These are phyloP conservation scores for Rhynchospora pubera DNA, from an alignment of 176 grass and related monocot species.

Conservation along the genomic window DNA sequence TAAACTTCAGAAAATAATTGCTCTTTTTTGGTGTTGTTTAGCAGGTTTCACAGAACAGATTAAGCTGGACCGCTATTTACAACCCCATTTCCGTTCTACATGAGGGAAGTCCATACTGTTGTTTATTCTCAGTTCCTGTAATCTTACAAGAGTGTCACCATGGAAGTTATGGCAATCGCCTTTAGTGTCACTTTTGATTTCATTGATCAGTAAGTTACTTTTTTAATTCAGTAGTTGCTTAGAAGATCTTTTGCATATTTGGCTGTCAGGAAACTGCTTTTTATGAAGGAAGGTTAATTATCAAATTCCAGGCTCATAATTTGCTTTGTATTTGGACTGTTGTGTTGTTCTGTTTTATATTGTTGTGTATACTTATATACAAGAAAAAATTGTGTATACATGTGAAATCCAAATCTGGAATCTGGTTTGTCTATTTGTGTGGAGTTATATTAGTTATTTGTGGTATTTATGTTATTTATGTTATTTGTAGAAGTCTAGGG, in stretches of 20 bases:
- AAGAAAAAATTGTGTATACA: too few relatives aligned
- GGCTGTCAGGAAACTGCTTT: not conserved
- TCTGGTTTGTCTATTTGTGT: not conserved
- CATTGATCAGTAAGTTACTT: constrained; percentile 80
- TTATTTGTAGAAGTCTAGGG: too few relatives aligned
- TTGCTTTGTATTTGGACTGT: not conserved
- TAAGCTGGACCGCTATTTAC: constrained; percentile 84
- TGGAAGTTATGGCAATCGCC: constrained; percentile 90
- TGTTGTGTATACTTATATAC: too few relatives aligned
- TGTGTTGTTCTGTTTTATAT: not conserved
- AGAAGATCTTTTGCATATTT: not conserved
- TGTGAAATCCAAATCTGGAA: not conserved
- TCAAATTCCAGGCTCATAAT: not conserved
- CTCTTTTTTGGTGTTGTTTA: constrained; percentile 40
- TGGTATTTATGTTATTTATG: too few relatives aligned
- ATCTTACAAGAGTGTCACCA: constrained; percentile 97
- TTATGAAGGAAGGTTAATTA: not conserved
- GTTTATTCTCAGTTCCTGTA: constrained; percentile 93
- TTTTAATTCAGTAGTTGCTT: not conserved
- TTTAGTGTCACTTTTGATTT: constrained; percentile 93
- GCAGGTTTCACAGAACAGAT: constrained; percentile 91
- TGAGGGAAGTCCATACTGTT: constrained; percentile 86
- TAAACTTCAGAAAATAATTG: constrained; percentile 22
- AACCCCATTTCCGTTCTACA: constrained; percentile 89
- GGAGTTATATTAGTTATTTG: too few relatives aligned